Base-by-base conservation (phyloP, 352 stramenopile genomes). In the Globisporangium ultimum region DNA sequence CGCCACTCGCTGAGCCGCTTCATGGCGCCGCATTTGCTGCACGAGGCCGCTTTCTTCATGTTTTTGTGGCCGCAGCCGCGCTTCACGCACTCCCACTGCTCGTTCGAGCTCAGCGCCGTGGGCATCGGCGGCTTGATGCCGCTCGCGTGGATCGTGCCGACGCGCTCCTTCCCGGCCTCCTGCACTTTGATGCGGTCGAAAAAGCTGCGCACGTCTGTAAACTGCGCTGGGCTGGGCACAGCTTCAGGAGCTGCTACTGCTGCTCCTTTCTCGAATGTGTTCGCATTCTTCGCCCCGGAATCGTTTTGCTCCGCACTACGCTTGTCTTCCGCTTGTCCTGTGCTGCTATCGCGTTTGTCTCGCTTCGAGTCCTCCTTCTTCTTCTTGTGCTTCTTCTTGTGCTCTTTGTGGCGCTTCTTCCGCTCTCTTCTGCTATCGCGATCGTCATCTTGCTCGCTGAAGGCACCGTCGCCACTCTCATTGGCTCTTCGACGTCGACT, bases 1-100 rank as follows among this genome's bases (percentile, higher is more conserved):
- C 82, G 68, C 82, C 82, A 92, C 67, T 92, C 78, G 28, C 63
- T 84, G 62, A 92, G 72, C 24, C 82, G 80, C 67, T 88, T 88
- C 78, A 92, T 92, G 13, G 82, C 78, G 43, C 78, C 78, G 57
- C 82, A 92, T 58, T 92, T 89, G 57, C 66, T 85, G 64, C 82
- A 92, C 11, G 71, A 60, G 2, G 66, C 53, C 11, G 80, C 76
- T 50, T 85, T 70, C 54, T 89, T 92, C 24, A 55, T 80, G 64
- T 92, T 92, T 60, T 74, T 74, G 50, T 92, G 66, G 28, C 82
- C 82, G 43, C 82, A 92, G 13, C 70, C 71, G 42, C 76, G 68
- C 45, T 86, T 87, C 54, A 64, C 70, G 53, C 82, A 92, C 47
- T 90, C 82, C 82, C 82, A 92, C 54, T 88, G 70, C 50, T 87